These are phyloP conservation scores for Raphanus sativus DNA, from an alignment of 345 rosid species.

Conservation along the genomic window DNA sequence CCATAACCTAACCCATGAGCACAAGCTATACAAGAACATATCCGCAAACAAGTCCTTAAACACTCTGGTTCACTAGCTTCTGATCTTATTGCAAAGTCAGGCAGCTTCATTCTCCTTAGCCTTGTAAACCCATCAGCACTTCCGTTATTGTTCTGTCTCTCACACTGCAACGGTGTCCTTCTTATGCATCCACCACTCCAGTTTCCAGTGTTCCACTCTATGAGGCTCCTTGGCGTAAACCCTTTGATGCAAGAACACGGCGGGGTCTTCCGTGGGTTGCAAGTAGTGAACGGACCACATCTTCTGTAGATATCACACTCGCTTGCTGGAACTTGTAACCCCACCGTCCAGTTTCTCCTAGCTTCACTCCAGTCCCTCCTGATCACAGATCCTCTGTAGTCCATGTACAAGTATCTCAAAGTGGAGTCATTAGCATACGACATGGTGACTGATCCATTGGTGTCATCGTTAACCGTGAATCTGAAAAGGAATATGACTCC, in stretches of 20 bases:
- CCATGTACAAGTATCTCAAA: constrained; percentile 32
- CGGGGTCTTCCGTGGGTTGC: constrained; percentile 34
- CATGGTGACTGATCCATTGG: constrained; percentile 24
- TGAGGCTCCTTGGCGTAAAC: constrained; percentile 44
- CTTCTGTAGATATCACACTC: constrained; percentile 45
- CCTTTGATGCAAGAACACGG: constrained; percentile 59
- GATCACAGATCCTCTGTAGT: not conserved
- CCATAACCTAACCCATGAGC: constrained; percentile 45
- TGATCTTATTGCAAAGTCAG: constrained; percentile 42
- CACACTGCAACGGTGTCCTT: constrained; percentile 41
- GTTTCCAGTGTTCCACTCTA: constrained; percentile 48
- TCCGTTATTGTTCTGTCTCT: constrained; percentile 29
- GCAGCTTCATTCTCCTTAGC: constrained; percentile 43
- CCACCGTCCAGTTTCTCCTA: constrained; percentile 11
- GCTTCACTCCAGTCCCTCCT: constrained; percentile 27
- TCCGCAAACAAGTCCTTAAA: constrained; percentile 41
- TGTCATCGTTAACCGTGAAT: constrained; percentile 25
- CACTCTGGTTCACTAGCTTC: constrained; percentile 42
- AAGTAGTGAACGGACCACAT: constrained; percentile 54
- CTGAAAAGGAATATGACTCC: constrained; percentile 33
- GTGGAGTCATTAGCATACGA: constrained; percentile 19
- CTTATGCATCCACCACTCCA: constrained; percentile 59
- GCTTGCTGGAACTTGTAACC: constrained; percentile 34
- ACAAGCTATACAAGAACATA: constrained; percentile 57
- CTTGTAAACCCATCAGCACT: constrained; percentile 48